Evolutionary conservation across 2,329 filamentous ascomycete genomes (phyloP), one percentile per base, ranked within the genome.

Genomic region (Thelonectria rubi): DNA sequence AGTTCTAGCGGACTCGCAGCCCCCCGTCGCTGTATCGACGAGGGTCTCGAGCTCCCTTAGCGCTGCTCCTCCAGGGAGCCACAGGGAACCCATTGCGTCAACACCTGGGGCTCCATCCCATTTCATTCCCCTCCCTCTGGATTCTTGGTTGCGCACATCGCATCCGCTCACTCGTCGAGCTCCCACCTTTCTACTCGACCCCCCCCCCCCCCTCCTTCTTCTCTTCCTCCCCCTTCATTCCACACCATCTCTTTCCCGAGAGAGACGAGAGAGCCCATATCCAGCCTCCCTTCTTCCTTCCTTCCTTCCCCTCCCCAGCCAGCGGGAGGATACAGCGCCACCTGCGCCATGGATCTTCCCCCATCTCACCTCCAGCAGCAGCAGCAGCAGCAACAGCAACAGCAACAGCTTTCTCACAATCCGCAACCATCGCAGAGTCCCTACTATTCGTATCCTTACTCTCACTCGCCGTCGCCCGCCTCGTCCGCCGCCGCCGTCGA

Each of bases 341-440:
- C 63, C 67, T 68, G 68, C 68, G 69, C 70, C 72, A 76, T 76
- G 74, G 72, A 76, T 66, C 67, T 65, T 30, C 69, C 69, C 55
- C 50, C 62, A 48, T 64, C 68, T 30, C 64, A 63, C 30, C 52
- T 65, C 47, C 70, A 69, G 55, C 63, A 66, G 55, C 63, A 66
- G 61, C 67, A 68, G n/a, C 55, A 45, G 54, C 65, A 59, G 32
- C 59, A 57, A 61, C 68, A 56, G 10, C 43, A 47, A 17, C 30
- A 32, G 60, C 52, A 66, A 67, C 62, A 63, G 62, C 61, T 9
- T 37, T 10, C 15, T 37, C 12, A 37, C 15, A 37, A 65, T 55
- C 64, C 60, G 64, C 56, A 65, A 55, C 59, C 63, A 55, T 57
- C 48, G 50, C 64, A 66, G 37, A 57, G 63, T 48, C 37, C 67